Evolutionary conservation across 192 early-diverging fungal species (phyloP), one percentile per base, ranked within the genome.

Genomic region (Haplosporangium gracile): DNA sequence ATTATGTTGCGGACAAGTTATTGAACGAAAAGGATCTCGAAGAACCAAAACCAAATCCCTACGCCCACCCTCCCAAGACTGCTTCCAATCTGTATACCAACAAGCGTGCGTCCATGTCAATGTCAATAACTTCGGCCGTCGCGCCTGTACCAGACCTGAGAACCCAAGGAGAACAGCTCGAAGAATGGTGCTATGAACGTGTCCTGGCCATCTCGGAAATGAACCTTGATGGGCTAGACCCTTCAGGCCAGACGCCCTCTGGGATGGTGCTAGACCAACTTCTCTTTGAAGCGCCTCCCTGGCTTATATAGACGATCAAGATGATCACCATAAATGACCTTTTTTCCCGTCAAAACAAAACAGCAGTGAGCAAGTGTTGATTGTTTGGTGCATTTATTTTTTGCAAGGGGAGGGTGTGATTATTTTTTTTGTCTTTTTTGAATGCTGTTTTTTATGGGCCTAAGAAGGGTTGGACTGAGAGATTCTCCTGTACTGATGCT

Each of bases 1-100:
- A 89, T 63, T 91, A 92, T 53, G 36, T 92, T 4, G 72, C 89
- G 1, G 88, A 90, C 73, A 92, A 92, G 73, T 43, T 92, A 7
- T 45, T 92, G 63, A 76, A 45, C 26, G 75, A 76, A 43, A 88
- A 88, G 60, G 39, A 84, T 2, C 79, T 90, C 1, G 34, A 71
- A 16, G 76, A 42, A 49, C 88, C 88, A 24, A 77, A 40, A 2
- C 29, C 71, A 3, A 74, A 43, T 39, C 10, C 82, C 22, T 22
- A n/a, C 18, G 20, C n/a, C 26, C 20, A 47, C 29, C n/a, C 24
- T 22, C 0, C 60, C 29, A 47, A n/a, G 42, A 77, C 34, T 10
- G 26, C 53, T 13, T 22, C 26, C 20, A 72, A 2, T 16, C 13
- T 32, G 15, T 65, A 32, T 15, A 49, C 72, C 18, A 75, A 26